Evolutionary conservation across 2,329 filamentous ascomycete genomes (phyloP).

Genomic region (Pseudogymnoascus destructans): DNA sequence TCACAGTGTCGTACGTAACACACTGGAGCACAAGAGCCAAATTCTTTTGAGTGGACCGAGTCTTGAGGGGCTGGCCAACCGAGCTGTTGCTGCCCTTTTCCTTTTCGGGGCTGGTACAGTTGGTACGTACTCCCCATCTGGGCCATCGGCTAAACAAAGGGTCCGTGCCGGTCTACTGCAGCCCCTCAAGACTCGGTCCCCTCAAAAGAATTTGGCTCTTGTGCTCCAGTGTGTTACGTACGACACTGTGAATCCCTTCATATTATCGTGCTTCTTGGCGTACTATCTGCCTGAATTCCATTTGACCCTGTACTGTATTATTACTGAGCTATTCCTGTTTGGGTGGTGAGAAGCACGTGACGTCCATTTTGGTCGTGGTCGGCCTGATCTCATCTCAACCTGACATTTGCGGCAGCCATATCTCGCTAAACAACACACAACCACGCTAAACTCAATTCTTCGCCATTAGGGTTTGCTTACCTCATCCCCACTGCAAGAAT

Average conservation of each 20-base stretch:
- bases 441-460: conserved; percentile 1
- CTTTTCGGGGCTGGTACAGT: too few relatives aligned
- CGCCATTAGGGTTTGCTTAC: conserved; percentile 8
- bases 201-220: neutral
- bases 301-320: neutral
- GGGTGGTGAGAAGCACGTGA: neutral
- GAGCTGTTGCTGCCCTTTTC: neutral
- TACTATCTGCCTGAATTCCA: neutral
- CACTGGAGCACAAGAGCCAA: neutral
- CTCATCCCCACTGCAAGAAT: conserved; percentile 9
- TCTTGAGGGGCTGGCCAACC: conserved; percentile 6
- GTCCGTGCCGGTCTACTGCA: neutral
- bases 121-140: neutral
- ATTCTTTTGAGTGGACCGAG: conserved; percentile 2
- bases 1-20: neutral
- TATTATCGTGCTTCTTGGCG: neutral
- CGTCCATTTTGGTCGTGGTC: neutral
- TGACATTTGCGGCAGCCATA: neutral
- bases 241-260: conserved; percentile 1
- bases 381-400: neutral
- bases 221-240: neutral
- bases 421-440: neutral
- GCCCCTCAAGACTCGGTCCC: conserved; percentile 5
- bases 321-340: neutral
- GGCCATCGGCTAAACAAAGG: conserved; percentile 5